Evolutionary conservation across 2,329 filamentous ascomycete species (phyloP).

Genomic region (Penicillium sp.): DNA sequence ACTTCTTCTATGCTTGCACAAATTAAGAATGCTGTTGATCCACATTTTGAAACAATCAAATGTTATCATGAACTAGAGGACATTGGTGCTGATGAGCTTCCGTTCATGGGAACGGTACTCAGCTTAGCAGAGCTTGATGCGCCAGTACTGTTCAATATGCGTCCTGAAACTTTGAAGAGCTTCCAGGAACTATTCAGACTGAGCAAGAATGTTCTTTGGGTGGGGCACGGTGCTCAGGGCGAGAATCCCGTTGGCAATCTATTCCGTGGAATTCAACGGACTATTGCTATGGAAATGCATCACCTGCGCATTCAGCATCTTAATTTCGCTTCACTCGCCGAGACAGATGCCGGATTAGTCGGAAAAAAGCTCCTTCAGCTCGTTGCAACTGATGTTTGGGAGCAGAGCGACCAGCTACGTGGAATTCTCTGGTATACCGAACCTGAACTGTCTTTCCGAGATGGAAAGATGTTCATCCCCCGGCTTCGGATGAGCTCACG

Average conservation of each 20-base stretch:
- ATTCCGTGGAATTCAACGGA: constrained; percentile 29
- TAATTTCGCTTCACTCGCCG: constrained; percentile 17
- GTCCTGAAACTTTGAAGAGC: constrained; percentile 24
- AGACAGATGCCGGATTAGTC: constrained; percentile 11
- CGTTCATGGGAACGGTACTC: constrained; percentile 27
- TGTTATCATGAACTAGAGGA: constrained; percentile 17
- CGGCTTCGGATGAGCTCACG: constrained; percentile 27
- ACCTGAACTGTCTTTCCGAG: constrained; percentile 31
- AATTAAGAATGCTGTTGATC: constrained; percentile 12
- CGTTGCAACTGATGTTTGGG: constrained; percentile 22
- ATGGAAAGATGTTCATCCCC: constrained; percentile 34
- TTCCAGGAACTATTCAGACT: constrained; percentile 30
- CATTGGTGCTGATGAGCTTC: constrained; percentile 14
- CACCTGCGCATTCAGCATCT: constrained; percentile 28
- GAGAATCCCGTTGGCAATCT: constrained; percentile 29
- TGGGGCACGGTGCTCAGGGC: constrained; percentile 28
- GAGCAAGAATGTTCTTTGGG: constrained; percentile 31
- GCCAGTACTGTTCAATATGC: constrained; percentile 30
- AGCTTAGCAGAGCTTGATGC: constrained; percentile 34
- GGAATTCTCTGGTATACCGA: constrained; percentile 36
- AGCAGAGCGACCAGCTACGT: constrained; percentile 13
- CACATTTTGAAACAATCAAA: constrained; percentile 16
- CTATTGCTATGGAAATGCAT: constrained; percentile 27
- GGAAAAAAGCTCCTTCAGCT: constrained; percentile 24
- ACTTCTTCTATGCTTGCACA: constrained; percentile 14